A percentile compares a stretch with the other conserved stretches of the same genome.
Evolutionary conservation across 2,329 filamentous ascomycete species (phyloP).

Genomic region (Zalaria sp.): DNA sequence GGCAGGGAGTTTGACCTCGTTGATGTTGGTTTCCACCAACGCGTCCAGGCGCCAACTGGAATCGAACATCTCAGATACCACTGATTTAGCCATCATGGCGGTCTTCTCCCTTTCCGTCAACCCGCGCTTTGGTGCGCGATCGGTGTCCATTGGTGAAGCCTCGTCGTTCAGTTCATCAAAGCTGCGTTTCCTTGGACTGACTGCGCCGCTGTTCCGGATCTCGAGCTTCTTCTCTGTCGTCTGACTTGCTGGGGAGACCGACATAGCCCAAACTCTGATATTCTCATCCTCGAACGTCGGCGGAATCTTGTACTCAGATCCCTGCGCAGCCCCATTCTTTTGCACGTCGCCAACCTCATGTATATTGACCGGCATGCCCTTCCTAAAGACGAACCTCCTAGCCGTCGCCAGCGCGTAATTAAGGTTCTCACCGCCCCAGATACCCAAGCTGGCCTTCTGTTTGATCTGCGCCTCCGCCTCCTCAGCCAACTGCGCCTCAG

Average conservation of each 20-base stretch:
- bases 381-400: slow-evolving; percentile 73
- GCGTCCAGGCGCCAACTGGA: slow-evolving; percentile 62
- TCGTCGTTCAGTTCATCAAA: slow-evolving; percentile 20
- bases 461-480: slow-evolving; percentile 14
- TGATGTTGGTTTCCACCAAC: slow-evolving; percentile 51
- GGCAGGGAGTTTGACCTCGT: slow-evolving; percentile 52
- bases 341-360: slow-evolving; percentile 46
- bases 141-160: slow-evolving; percentile 7
- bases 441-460: slow-evolving; percentile 34
- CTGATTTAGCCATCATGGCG: slow-evolving; percentile 34
- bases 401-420: slow-evolving; percentile 69
- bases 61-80: slow-evolving; percentile 67
- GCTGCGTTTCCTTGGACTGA: slow-evolving; percentile 20
- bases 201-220: not conserved
- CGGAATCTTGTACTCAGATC: slow-evolving; percentile 18
- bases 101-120: slow-evolving; percentile 26
- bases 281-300: slow-evolving; percentile 65
- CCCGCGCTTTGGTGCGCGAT: slow-evolving; percentile 13
- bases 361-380: slow-evolving; percentile 58
- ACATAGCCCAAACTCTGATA: slow-evolving; percentile 75
- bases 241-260: slow-evolving; percentile 30
- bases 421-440: slow-evolving; percentile 73
- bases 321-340: slow-evolving; percentile 11
- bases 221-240: slow-evolving; percentile 5
- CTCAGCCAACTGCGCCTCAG: slow-evolving; percentile 12